Base-by-base conservation (phyloP, 1,139 yeast species). In the Geotrichum citri-aurantii region DNA sequence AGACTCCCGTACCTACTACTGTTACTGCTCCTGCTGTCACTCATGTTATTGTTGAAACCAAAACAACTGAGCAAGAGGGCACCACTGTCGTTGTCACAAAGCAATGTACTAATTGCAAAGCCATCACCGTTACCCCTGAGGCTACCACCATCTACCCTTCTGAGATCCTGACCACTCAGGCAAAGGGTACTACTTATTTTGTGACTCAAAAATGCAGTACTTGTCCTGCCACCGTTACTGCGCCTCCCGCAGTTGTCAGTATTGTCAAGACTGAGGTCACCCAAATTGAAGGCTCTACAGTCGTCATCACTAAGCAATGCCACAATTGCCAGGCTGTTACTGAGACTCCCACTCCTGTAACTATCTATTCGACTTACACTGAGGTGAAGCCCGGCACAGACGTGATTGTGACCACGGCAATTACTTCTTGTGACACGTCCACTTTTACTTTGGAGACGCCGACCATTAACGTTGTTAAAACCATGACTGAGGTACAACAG, bases 251-350 rank as follows among this genome's bases (percentile, higher is more conserved):
- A 7, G 48, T 49, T 48, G 59, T 56, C 31, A 52, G 53, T 26
- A 48, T 56, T 52, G 37, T 52, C n/a, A 52, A 56, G 50, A 56
- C 59, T 26, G 17, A 27, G 19, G 59, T 52, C 10, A 33, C 47
- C 27, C 52, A 48, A 21, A 21, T 40, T 17, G 33, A 52, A 29
- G 59, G 56, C 8, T 24, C 54, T 4, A 56, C 55, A n/a, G 56
- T 52, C 14, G 52, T 48, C 19, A 46, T 52, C 23, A 56, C 59
- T 46, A 48, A 47, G 24, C 44, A 48, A 14, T 56, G 59, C 40
- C 24, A 48, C n/a, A 31, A 52, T 50, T 56, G 59, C 33, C 47
- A 56, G 46, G 53, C 59, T 31, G 37, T 56, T 11, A 56, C 59
- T 17, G 55, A 52, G 8, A 26, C 53, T 19, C 53, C 53, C 1